These are phyloP conservation scores for Cryptococcus maquisensis DNA, from an alignment of 1,284 basidiomycete genomes.

Conservation along the genomic window DNA sequence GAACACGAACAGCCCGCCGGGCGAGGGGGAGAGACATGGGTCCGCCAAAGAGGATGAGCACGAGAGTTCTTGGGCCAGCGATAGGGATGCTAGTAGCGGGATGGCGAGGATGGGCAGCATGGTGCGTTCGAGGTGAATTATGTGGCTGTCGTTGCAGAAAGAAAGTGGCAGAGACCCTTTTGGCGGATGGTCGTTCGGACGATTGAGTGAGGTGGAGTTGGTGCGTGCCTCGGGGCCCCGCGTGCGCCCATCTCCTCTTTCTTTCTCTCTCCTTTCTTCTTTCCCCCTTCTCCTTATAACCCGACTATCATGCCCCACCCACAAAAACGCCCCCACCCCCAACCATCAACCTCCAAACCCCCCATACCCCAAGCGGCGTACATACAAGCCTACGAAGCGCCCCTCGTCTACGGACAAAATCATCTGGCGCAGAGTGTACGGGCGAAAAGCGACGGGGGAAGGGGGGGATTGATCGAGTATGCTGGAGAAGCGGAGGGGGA, in stretches of 20 bases:
- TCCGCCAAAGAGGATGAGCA: constrained; percentile 27
- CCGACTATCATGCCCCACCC: background rate
- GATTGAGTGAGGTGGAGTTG: too few species aligned
- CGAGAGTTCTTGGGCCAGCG: constrained; percentile 19
- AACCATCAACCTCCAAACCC: background rate
- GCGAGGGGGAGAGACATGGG: constrained; percentile 37
- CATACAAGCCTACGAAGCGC: constrained; percentile 40
- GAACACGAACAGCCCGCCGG: constrained; percentile 43
- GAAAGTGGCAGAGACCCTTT: too few species aligned
- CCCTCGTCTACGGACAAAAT: constrained; percentile 23
- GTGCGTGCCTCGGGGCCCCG: too few species aligned
- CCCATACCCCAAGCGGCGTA: constrained; percentile 23
- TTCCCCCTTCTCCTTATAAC: too few species aligned
- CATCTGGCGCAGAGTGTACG: constrained; percentile 9
- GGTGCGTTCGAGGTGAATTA: too few species aligned
- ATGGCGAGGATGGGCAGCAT: too few species aligned
- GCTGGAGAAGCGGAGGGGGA: constrained; percentile 17
- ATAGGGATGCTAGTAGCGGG: too few species aligned
- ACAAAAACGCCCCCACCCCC: background rate
- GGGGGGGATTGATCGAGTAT: constrained; percentile 25
- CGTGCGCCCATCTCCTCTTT: background rate
- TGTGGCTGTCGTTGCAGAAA: too few species aligned
- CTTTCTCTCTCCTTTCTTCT: background rate
- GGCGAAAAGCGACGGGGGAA: background rate
- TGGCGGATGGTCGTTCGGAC: too few species aligned